Percentiles rank a stretch among this genome's conserved stretches.
phyloP scores from a whole-genome alignment of 371 early-diverging fungal species.

The Sporodiniella umbellata region DNA sequence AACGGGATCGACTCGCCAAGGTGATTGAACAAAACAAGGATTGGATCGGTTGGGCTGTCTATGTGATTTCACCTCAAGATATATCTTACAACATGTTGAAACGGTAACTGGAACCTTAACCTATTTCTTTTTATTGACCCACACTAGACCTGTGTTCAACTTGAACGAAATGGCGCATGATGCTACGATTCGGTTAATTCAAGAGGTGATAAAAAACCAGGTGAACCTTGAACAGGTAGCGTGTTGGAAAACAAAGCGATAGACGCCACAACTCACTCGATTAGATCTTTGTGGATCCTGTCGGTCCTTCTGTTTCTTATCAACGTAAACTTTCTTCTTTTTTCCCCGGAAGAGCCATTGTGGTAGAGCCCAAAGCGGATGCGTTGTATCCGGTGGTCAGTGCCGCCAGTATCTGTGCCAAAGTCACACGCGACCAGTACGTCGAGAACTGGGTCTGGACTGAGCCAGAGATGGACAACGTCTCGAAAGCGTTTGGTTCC shows the following conservation, averaged over 20 bases:
- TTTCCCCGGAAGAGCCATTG: conserved; percentile 77
- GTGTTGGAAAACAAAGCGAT: not conserved
- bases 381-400: conserved; percentile 93
- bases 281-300: conserved; percentile 96
- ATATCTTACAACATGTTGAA: conserved; percentile 86
- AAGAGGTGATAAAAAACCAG: conserved; percentile 57
- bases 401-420: conserved; percentile 99
- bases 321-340: conserved; percentile 67
- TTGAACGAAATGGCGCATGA: conserved; percentile 95
- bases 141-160: conserved; percentile 77
- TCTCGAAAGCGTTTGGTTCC: conserved; percentile 77
- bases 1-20: conserved; percentile 70
- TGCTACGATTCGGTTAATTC: conserved; percentile 85
- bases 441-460: conserved; percentile 81
- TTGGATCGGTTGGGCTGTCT: conserved; percentile 84
- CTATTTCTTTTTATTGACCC: too few relatives aligned
- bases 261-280: not conserved
- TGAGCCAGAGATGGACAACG: conserved; percentile 50
- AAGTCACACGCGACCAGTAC: conserved; percentile 92
- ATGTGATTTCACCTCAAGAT: conserved; percentile 82
- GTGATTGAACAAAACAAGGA: conserved; percentile 56
- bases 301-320: conserved; percentile 91
- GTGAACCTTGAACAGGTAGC: conserved; percentile 74
- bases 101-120: not conserved
- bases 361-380: conserved; percentile 97